A percentile compares a stretch with the other conserved stretches of the same genome.
These are phyloP conservation scores for Benincasa hispida DNA, from an alignment of 306 rosid species.

Conservation along the genomic window DNA sequence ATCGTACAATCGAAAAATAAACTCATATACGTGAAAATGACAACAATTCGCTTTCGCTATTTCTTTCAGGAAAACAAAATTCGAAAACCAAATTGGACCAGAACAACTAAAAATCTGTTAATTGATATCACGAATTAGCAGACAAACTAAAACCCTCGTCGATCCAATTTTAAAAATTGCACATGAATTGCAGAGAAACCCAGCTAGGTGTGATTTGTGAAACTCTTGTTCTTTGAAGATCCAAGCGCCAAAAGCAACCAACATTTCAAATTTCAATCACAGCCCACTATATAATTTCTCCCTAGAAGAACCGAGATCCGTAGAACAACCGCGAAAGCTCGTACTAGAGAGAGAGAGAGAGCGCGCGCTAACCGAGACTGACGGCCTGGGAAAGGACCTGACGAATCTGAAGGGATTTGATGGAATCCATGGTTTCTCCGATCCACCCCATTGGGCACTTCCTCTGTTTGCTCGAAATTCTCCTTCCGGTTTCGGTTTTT, in stretches of 20 bases:
- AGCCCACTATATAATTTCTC: not conserved
- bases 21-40: not conserved
- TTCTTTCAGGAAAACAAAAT: not conserved
- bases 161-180: not conserved
- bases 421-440: slow-evolving; percentile 29
- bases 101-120: not conserved
- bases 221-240: not conserved
- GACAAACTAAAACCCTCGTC: not conserved
- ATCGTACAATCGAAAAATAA: not conserved
- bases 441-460: slow-evolving; percentile 36
- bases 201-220: not conserved
- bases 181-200: not conserved
- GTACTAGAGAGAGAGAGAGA: not conserved
- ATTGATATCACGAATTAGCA: not conserved
- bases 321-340: not conserved
- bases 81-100: not conserved
- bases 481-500: not conserved
- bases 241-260: not conserved
- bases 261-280: not conserved
- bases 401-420: slow-evolving; percentile 46
- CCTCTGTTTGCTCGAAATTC: not conserved
- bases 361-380: slow-evolving; percentile 31
- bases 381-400: slow-evolving; percentile 28
- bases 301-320: not conserved
- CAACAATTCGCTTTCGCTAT: not conserved